Conservation (phyloP, 306 rosid genomes). For the Carpinus fangiana region DNA sequence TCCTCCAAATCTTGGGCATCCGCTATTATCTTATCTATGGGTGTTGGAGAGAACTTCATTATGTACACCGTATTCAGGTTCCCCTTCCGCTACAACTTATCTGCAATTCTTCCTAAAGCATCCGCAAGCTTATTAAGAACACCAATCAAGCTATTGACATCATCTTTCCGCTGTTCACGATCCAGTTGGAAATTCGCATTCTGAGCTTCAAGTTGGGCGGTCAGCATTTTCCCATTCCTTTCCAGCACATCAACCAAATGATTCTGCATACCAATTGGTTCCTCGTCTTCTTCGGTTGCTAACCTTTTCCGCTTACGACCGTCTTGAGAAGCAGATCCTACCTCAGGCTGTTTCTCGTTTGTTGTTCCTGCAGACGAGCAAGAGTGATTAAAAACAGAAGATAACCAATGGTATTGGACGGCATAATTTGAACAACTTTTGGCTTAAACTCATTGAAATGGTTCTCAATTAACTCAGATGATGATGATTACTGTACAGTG, state of each 20-base stretch:
- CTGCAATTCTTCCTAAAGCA: constrained; percentile 90
- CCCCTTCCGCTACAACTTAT: constrained; percentile 61
- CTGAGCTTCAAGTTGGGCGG: constrained; percentile 75
- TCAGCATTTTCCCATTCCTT: constrained; percentile 75
- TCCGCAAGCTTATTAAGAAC: constrained; percentile 96
- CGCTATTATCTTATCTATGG: constrained; percentile 38
- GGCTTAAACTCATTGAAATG: not conserved
- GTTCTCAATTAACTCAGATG: not conserved
- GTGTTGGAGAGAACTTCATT: constrained; percentile 38
- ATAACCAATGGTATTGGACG: not conserved
- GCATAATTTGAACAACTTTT: not conserved
- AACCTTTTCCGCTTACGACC: constrained; percentile 70
- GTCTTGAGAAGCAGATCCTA: constrained; percentile 77
- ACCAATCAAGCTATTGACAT: constrained; percentile 62
- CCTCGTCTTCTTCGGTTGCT: constrained; percentile 60
- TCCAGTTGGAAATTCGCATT: constrained; percentile 69
- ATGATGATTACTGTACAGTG: not conserved
- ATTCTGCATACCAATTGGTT: constrained; percentile 44
- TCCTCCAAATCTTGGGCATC: constrained; percentile 30
- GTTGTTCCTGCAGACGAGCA: constrained; percentile 41
- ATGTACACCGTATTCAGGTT: constrained; percentile 53
- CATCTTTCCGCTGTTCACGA: constrained; percentile 79
- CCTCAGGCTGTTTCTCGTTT: constrained; percentile 61
- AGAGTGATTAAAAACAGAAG: not conserved
- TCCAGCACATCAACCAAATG: constrained; percentile 80